Evolutionary conservation across 345 rosid species (phyloP), one percentile per base, ranked within the genome.

Genomic region (Reutealis trisperma): DNA sequence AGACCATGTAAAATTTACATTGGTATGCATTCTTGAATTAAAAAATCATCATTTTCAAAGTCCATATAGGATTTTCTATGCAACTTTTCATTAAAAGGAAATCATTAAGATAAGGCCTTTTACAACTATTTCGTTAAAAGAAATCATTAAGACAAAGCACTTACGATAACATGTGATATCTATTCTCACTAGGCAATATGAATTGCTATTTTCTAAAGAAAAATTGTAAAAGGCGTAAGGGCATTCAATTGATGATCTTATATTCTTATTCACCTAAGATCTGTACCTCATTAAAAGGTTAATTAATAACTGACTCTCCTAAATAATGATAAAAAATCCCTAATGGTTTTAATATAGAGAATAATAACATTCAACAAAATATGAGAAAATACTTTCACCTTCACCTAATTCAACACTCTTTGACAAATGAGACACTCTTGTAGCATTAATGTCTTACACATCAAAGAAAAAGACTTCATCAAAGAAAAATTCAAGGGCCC

Each of bases 321-420:
- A 42, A 42, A 42, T 42, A 5, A 42, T 42, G 9, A 5, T 42
- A 42, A 42, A 42, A 42, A 42, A 42, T 42, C 9, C 45, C 9
- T 0, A 42, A 42, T 42, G 45, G 45, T 42, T 21, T 45, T 21
- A 47, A 45, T 44, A 25, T 45, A 4, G 4, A 4, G 1, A 70
- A 21, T 45, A 14, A 68, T 47, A 27, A 4, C 13, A 21, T 51
- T 51, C 24, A 47, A 49, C 42, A 51, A 51, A 44, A 68, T 5
- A 24, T 12, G 7, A 14, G 49, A 12, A 47, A 47, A 8, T 67
- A 24, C 24, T 5, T 22, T 45, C 58, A 68, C 58, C 21, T 45
- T 67, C 58, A 47, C 72, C 59, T 47, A 42, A 67, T 44, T 67
- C 70, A 66, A 42, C 42, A 47, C 22, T 44, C 34, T 51, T 47